Base-by-base conservation (phyloP, 345 rosid species). In the Murraya paniculata region DNA sequence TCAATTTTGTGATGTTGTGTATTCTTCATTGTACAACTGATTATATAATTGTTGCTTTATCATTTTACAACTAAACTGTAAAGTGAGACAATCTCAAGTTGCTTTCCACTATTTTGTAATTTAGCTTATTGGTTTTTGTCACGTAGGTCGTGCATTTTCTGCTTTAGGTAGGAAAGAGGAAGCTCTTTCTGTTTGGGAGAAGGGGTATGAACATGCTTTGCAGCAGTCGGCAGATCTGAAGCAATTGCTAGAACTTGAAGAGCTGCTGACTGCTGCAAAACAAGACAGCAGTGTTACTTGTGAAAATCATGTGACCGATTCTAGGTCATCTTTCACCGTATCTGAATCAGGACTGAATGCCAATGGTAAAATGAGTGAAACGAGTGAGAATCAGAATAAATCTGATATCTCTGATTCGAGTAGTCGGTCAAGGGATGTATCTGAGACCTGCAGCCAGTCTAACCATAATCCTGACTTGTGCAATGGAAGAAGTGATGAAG, bases 191-290 rank as follows among this genome's bases (percentile, higher is more conserved):
- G 92, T 87, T 80, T 91, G 97, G 94, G 92, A 89, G 88, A 87
- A 86, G 76, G 98, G 97, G n/a, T 86, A 88, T 71, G 84, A 84
- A 14, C 88, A 81, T 82, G 95, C 97, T 66, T 75, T 91, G 77
- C 72, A 71, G 69, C 88, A 90, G 79, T 88, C 95, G 59, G 89
- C 98, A 21, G 98, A 93, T 89, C 85, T 96, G 86, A 96, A 88
- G 90, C 97, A 90, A 68, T 80, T 96, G 82, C 84, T 96, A 78
- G 99, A 96, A 82, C 86, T 96, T 81, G 97, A 93, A 83, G 97
- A 91, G 74, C 92, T 92, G 61, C 78, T 96, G 70, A 85, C 70
- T 45, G 72, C 38, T 82, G 86, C 90, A 64, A 92, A 85, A 82
- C 87, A 74, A 79, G 98, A 88, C 39, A 74, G 71, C 72, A 84